Percentiles rank a stretch among this genome's conserved stretches.
phyloP scores from a whole-genome alignment of 495 filamentous ascomycete genomes.

The Penicillium silybi region DNA sequence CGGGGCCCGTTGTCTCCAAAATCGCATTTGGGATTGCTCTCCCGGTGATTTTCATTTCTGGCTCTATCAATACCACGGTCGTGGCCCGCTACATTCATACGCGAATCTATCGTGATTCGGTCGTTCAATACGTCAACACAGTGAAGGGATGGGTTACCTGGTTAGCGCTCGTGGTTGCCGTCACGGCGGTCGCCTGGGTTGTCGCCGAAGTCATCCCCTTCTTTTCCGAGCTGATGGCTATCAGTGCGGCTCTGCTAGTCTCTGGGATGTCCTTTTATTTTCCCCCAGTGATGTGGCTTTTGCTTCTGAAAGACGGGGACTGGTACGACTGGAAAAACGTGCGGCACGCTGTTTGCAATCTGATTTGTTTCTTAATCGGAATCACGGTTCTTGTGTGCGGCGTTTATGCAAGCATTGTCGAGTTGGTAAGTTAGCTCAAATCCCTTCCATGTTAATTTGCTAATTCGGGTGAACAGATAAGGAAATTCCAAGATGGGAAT shows the following conservation, averaged over 20 bases:
- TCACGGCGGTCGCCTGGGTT: constrained; percentile 60
- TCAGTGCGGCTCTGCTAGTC: constrained; percentile 58
- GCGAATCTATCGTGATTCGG: constrained; percentile 46
- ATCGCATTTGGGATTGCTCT: constrained; percentile 68
- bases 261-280: constrained; percentile 64
- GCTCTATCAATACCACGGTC: constrained; percentile 57
- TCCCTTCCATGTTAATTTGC: background rate
- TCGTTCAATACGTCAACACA: constrained; percentile 54
- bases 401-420: constrained; percentile 50
- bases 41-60: constrained; percentile 67
- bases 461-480: constrained; percentile 3
- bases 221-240: constrained; percentile 59
- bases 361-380: constrained; percentile 26
- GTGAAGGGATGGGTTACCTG: constrained; percentile 53
- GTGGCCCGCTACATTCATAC: constrained; percentile 58
- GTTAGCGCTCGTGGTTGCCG: constrained; percentile 47
- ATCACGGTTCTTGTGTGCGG: constrained; percentile 49
- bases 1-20: constrained; percentile 54
- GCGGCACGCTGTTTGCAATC: constrained; percentile 13
- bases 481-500: constrained; percentile 8
- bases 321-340: constrained; percentile 29
- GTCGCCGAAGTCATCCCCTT: constrained; percentile 66
- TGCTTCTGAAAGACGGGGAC: constrained; percentile 39
- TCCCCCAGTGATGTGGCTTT: constrained; percentile 62
- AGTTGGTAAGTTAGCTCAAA: constrained; percentile 46